Evolutionary conservation across 2,329 filamentous ascomycete genomes (phyloP).

Genomic region (Fusarium sp.): DNA sequence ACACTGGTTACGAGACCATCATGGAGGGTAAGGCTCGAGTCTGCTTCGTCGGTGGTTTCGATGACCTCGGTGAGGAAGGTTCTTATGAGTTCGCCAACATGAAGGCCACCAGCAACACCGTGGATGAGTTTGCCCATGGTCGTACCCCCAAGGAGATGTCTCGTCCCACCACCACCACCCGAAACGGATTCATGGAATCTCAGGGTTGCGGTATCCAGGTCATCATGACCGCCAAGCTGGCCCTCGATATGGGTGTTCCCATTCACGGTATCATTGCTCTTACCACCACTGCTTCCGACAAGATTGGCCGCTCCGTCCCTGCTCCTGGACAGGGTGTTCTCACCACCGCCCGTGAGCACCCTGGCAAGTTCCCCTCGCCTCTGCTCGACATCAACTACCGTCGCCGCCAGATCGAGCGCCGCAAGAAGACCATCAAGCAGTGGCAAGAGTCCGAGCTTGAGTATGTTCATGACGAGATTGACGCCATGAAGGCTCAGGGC

Average conservation of each 20-base stretch:
- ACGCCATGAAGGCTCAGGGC: slow-evolving; percentile 88
- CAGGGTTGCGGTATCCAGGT: slow-evolving; percentile 98
- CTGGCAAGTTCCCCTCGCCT: slow-evolving; percentile 93
- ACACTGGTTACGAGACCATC: slow-evolving; percentile 98
- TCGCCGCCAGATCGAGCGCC: slow-evolving; percentile 92
- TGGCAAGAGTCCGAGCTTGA: slow-evolving; percentile 97
- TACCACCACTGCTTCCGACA: slow-evolving; percentile 97
- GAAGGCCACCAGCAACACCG: slow-evolving; percentile 98
- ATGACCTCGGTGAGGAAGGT: slow-evolving; percentile 99
- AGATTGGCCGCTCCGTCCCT: slow-evolving; percentile 97
- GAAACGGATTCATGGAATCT: slow-evolving; percentile 99
- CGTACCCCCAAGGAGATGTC: slow-evolving; percentile 98
- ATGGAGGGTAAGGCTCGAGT: slow-evolving; percentile 97
- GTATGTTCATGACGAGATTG: slow-evolving; percentile 92
- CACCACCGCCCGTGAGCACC: slow-evolving; percentile 92
- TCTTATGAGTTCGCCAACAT: slow-evolving; percentile 99
- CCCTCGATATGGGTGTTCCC: slow-evolving; percentile 97
- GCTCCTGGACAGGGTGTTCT: slow-evolving; percentile 97
- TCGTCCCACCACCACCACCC: slow-evolving; percentile 93
- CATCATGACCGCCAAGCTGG: slow-evolving; percentile 97
- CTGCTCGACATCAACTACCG: slow-evolving; percentile 98
- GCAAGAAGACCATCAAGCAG: slow-evolving; percentile 93
- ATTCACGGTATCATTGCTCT: slow-evolving; percentile 96
- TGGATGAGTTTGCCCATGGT: slow-evolving; percentile 95
- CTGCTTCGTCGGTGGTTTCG: slow-evolving; percentile 98